Conservation (phyloP, 2,329 filamentous ascomycete species). For the Pseudopyricularia javanii region DNA sequence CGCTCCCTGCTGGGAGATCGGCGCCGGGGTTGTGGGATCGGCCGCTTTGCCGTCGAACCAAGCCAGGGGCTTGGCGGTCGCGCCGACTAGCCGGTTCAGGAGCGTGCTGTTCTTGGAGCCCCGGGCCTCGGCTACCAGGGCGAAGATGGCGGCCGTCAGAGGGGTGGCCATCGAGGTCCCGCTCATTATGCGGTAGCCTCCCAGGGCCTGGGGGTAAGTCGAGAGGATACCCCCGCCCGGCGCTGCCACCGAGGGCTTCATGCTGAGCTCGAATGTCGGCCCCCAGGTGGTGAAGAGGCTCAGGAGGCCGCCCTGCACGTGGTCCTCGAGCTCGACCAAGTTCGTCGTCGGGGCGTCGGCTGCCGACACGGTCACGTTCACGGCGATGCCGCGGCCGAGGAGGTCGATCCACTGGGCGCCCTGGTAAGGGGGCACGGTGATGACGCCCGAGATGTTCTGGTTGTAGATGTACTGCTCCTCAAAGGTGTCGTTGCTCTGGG, state of each 20-base stretch:
- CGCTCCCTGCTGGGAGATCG: constrained; percentile 28
- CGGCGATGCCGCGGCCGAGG: constrained; percentile 17
- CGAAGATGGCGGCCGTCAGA: background rate
- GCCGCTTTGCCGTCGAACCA: background rate
- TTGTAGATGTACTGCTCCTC: background rate
- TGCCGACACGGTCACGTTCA: constrained; percentile 15
- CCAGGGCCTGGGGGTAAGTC: background rate
- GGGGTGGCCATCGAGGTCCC: constrained; percentile 2
- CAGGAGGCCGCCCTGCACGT: background rate
- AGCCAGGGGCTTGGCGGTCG: background rate
- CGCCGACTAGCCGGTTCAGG: background rate
- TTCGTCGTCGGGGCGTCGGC: constrained; percentile 16
- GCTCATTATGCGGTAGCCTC: background rate
- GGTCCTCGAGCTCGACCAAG: background rate
- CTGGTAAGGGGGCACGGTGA: background rate
- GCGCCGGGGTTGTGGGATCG: constrained; percentile 4
- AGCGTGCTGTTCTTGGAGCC: background rate
- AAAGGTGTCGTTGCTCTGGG: background rate
- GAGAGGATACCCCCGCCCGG: background rate
- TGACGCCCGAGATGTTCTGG: background rate
- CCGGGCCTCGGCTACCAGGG: background rate
- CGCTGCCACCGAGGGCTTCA: constrained; percentile 7
- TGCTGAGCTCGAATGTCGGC: background rate
- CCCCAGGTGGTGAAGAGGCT: background rate
- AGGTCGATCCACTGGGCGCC: constrained; percentile 22